These are phyloP conservation scores for Immersiella caudata DNA, from an alignment of 495 filamentous ascomycete species.

Conservation along the genomic window DNA sequence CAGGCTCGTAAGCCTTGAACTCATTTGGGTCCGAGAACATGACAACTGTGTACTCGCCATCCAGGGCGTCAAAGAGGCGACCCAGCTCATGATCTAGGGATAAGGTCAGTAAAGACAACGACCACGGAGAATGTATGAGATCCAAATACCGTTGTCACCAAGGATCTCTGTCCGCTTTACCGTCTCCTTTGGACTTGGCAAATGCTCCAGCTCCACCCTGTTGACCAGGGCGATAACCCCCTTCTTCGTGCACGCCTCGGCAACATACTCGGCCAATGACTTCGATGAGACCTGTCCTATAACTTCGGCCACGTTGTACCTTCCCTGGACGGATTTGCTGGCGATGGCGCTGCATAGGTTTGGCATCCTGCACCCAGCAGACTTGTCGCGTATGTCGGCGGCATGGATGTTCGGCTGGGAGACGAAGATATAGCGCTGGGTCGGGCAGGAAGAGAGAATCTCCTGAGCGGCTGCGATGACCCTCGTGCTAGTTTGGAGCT, in stretches of 20 bases:
- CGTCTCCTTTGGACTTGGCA: slow-evolving; percentile 45
- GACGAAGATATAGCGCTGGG: slow-evolving; percentile 78
- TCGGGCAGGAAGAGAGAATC: slow-evolving; percentile 67
- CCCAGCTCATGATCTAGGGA: slow-evolving; percentile 46
- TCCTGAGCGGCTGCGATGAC: slow-evolving; percentile 45
- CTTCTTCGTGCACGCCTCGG: slow-evolving; percentile 37
- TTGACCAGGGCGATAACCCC: slow-evolving; percentile 49
- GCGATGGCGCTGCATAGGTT: slow-evolving; percentile 35
- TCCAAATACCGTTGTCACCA: slow-evolving; percentile 62
- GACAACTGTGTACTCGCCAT: slow-evolving; percentile 51
- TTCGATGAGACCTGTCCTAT: slow-evolving; percentile 57
- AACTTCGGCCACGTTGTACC: slow-evolving; percentile 61
- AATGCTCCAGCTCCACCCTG: slow-evolving; percentile 53
- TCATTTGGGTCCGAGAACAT: slow-evolving; percentile 45
- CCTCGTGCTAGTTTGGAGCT: slow-evolving; percentile 49
- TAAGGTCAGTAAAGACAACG: not conserved
- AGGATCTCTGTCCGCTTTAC: slow-evolving; percentile 56
- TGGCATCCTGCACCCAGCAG: slow-evolving; percentile 33
- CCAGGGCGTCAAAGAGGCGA: slow-evolving; percentile 38
- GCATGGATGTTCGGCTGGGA: slow-evolving; percentile 76
- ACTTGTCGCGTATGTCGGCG: slow-evolving; percentile 55
- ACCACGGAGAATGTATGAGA: not conserved
- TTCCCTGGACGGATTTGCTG: slow-evolving; percentile 27
- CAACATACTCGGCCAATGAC: slow-evolving; percentile 40
- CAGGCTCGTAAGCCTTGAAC: slow-evolving; percentile 48